A percentile compares a stretch with the other conserved stretches of the same genome.
phyloP scores from a whole-genome alignment of 2,329 filamentous ascomycete genomes.

The Fusarium robinianum region DNA sequence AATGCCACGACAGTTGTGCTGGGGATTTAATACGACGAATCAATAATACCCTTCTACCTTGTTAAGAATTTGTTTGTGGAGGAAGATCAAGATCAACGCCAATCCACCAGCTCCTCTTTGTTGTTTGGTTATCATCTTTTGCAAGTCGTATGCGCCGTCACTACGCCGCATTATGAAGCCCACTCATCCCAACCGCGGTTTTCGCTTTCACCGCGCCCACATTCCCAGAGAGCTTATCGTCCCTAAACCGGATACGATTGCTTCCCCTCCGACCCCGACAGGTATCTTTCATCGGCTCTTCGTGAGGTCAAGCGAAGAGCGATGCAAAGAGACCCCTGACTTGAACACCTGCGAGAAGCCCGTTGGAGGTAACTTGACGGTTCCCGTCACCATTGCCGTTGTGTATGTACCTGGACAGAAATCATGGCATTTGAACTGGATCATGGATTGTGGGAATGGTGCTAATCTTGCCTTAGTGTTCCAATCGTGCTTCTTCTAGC shows the following conservation, averaged over 20 bases:
- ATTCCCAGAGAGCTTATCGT: slow-evolving; percentile 22
- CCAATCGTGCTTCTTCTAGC: slow-evolving; percentile 70
- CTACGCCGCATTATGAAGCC: slow-evolving; percentile 26
- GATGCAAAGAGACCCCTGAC: slow-evolving; percentile 24
- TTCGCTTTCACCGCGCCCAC: slow-evolving; percentile 37
- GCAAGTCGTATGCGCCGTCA: slow-evolving; percentile 18
- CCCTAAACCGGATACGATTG: slow-evolving; percentile 5
- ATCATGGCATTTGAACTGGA: neutral
- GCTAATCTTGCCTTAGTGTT: slow-evolving; percentile 59
- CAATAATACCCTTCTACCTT: slow-evolving; percentile 27
- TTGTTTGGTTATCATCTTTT: too few relatives aligned
- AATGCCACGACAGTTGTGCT: slow-evolving; percentile 30
- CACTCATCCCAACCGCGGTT: slow-evolving; percentile 21
- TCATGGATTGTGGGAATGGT: slow-evolving; percentile 3
- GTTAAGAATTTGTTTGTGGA: slow-evolving; percentile 11
- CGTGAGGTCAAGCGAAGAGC: slow-evolving; percentile 17
- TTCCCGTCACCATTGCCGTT: slow-evolving; percentile 71
- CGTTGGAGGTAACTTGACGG: slow-evolving; percentile 54
- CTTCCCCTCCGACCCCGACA: slow-evolving; percentile 15
- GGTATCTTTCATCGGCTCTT: slow-evolving; percentile 28
- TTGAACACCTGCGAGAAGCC: slow-evolving; percentile 64
- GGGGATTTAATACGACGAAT: slow-evolving; percentile 20
- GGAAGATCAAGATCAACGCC: slow-evolving; percentile 16
- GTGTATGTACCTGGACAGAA: too few relatives aligned
- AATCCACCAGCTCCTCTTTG: slow-evolving; percentile 10